phyloP scores from a whole-genome alignment of 2,329 filamentous ascomycete genomes.

The Ascochyta lentis region DNA sequence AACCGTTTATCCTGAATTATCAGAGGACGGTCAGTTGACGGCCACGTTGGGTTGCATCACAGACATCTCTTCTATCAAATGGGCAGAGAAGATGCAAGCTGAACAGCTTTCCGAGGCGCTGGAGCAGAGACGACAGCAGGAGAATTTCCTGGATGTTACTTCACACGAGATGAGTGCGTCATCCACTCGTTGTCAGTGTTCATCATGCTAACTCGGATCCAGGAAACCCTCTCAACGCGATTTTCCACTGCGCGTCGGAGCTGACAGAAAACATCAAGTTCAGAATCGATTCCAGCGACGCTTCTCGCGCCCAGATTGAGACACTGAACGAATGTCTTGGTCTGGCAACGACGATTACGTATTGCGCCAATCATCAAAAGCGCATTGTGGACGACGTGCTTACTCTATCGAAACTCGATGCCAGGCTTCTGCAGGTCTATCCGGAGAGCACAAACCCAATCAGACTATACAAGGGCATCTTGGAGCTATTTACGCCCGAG shows the following conservation, averaged over 20 bases:
- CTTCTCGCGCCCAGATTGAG: slow-evolving; percentile 54
- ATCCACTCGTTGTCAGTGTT: rapidly evolving
- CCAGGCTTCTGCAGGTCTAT: slow-evolving; percentile 29
- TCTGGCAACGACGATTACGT: slow-evolving; percentile 32
- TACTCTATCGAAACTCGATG: slow-evolving; percentile 29
- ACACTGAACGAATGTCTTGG: slow-evolving; percentile 65
- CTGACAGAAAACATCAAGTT: slow-evolving; percentile 67
- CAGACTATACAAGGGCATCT: slow-evolving; percentile 33
- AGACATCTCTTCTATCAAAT: slow-evolving; percentile 86
- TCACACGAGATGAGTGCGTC: slow-evolving; percentile 70
- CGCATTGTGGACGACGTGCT: slow-evolving; percentile 37
- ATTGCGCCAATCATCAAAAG: slow-evolving; percentile 40
- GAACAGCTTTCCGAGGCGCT: slow-evolving; percentile 78
- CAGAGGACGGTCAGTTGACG: slow-evolving; percentile 67
- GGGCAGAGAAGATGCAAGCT: slow-evolving; percentile 79
- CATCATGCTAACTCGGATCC: not conserved
- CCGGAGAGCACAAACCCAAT: slow-evolving; percentile 28
- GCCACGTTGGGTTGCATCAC: slow-evolving; percentile 80
- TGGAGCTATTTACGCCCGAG: slow-evolving; percentile 15
- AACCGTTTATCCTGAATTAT: slow-evolving; percentile 74
- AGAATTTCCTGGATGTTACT: slow-evolving; percentile 80
- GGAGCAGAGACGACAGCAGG: slow-evolving; percentile 78
- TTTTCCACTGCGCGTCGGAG: slow-evolving; percentile 69
- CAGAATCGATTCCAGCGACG: slow-evolving; percentile 54
- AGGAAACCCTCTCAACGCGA: slow-evolving; percentile 71